These are phyloP conservation scores for Trametes cinnabarina DNA, from an alignment of 768 basidiomycete genomes.

Conservation along the genomic window DNA sequence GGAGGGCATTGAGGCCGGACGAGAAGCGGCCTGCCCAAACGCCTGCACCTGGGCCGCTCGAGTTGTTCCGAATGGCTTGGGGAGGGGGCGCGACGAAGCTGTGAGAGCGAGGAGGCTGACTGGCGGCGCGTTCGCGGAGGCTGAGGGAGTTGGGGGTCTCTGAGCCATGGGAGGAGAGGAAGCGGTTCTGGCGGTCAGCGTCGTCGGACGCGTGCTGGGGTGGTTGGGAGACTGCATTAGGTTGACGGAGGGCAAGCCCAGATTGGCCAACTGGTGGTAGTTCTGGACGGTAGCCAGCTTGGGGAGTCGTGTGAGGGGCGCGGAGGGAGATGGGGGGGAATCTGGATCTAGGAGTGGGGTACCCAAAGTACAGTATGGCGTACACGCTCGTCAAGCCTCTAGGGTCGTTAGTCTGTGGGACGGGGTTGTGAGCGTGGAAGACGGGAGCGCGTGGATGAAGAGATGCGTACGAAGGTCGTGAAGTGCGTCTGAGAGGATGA, in stretches of 20 bases:
- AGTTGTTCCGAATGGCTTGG: slow-evolving; percentile 50
- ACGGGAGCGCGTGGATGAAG: neutral
- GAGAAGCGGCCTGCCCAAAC: slow-evolving; percentile 40
- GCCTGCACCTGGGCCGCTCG: slow-evolving; percentile 36
- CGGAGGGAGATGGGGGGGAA: neutral
- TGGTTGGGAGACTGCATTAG: slow-evolving; percentile 35
- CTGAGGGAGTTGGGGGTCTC: slow-evolving; percentile 42
- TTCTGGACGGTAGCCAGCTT: slow-evolving; percentile 30
- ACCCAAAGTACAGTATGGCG: slow-evolving; percentile 16
- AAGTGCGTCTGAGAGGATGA: slow-evolving; percentile 1
- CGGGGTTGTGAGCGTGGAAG: neutral
- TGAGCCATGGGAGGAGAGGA: slow-evolving; percentile 43
- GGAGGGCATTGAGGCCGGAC: slow-evolving; percentile 41
- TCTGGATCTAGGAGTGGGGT: slow-evolving; percentile 21
- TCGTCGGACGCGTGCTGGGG: slow-evolving; percentile 42
- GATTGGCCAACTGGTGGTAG: slow-evolving; percentile 24
- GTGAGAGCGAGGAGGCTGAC: slow-evolving; percentile 62
- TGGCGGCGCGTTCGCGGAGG: slow-evolving; percentile 62
- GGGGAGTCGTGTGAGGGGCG: slow-evolving; percentile 16
- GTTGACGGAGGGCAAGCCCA: slow-evolving; percentile 26
- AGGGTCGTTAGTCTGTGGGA: slow-evolving; percentile 23
- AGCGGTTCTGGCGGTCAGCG: slow-evolving; percentile 60
- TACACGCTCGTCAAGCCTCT: slow-evolving; percentile 22
- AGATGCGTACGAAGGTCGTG: slow-evolving; percentile 19
- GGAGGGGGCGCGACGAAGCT: slow-evolving; percentile 51